Evolutionary conservation across 768 basidiomycete species (phyloP).

Genomic region (Imleria badia): DNA sequence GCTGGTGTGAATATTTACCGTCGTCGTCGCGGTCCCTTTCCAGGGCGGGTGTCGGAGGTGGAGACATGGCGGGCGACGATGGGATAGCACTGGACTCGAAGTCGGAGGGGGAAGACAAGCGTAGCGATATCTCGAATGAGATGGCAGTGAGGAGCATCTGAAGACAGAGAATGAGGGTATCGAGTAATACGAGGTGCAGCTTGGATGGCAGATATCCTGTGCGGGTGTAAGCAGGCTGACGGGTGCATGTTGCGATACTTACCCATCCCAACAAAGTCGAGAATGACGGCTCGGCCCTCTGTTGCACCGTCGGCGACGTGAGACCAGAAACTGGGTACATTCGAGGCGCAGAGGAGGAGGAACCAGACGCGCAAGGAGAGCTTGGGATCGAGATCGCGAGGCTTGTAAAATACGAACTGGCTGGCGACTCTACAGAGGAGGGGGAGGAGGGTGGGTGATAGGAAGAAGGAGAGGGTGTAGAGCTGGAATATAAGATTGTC

Average conservation of each 20-base stretch:
- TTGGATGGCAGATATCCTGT: conserved; percentile 63
- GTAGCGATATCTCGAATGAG: conserved; percentile 57
- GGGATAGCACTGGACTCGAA: conserved; percentile 39
- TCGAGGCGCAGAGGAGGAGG: conserved; percentile 55
- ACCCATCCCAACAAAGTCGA: conserved; percentile 83
- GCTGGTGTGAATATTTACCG: conserved; percentile 23
- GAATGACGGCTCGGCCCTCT: conserved; percentile 61
- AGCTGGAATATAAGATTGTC: conserved; percentile 71
- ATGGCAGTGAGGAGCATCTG: conserved; percentile 66
- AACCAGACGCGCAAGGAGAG: conserved; percentile 71
- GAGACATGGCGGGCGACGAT: conserved; percentile 23
- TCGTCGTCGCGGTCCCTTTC: conserved; percentile 20
- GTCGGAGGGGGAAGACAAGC: conserved; percentile 40
- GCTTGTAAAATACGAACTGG: conserved; percentile 66
- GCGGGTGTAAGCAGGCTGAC: conserved; percentile 9
- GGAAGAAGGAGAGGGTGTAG: conserved; percentile 73
- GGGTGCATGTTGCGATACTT: conserved; percentile 24
- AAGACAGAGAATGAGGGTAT: conserved; percentile 65
- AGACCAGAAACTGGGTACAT: conserved; percentile 57
- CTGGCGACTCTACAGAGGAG: conserved; percentile 45
- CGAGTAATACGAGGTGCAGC: conserved; percentile 62
- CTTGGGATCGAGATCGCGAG: conserved; percentile 63
- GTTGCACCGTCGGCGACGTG: conserved; percentile 54
- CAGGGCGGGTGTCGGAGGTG: conserved; percentile 25
- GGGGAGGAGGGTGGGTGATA: conserved; percentile 59